Evolutionary conservation across 345 rosid species (phyloP), one percentile per base, ranked within the genome.

Genomic region (Ricinus communis): DNA sequence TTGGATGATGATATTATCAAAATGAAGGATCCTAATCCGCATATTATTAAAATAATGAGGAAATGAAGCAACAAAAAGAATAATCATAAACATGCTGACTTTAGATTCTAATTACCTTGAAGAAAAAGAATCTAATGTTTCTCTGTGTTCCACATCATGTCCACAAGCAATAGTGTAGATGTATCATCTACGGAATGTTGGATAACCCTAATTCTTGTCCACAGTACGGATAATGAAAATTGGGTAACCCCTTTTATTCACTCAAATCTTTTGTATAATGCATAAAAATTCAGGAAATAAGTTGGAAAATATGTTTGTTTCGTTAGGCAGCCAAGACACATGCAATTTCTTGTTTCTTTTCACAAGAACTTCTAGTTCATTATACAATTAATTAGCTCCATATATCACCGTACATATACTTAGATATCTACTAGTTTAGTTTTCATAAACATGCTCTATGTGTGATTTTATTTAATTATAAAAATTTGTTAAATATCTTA

Each of bases 91-190:
- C 14, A 10, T 36, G 59, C 40, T 46, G 59, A 73, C 68, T 51
- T 62, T 30, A 3, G 15, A 21, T 19, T 56, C 53, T 62, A 33
- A 36, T 70, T 49, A 45, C 68, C 16, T 52, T 14, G n/a, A 62
- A 28, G 61, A n/a, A 30, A 64, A 63, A 65, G 70, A 64, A 65
- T 68, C 57, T 46, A 30, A 15, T 40, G 24, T 46, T 70, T 45
- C 8, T 53, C 14, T n/a, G 61, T 24, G 54, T 31, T 56, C 43
- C 45, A 0, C 14, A 72, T 52, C 69, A n/a, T 38, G 62, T 25
- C 53, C 61, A 18, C 15, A 53, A 12, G 8, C 55, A 28, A 62
- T 30, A 31, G 43, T 30, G 8, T 22, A n/a, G n/a, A n/a, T n/a
- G n/a, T n/a, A n/a, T n/a, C n/a, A 49, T 49, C 0, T 36, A 8